Evolutionary conservation across 352 stramenopile genomes (phyloP), one percentile per base, ranked within the genome.

Genomic region (Pythium pyrilobum): DNA sequence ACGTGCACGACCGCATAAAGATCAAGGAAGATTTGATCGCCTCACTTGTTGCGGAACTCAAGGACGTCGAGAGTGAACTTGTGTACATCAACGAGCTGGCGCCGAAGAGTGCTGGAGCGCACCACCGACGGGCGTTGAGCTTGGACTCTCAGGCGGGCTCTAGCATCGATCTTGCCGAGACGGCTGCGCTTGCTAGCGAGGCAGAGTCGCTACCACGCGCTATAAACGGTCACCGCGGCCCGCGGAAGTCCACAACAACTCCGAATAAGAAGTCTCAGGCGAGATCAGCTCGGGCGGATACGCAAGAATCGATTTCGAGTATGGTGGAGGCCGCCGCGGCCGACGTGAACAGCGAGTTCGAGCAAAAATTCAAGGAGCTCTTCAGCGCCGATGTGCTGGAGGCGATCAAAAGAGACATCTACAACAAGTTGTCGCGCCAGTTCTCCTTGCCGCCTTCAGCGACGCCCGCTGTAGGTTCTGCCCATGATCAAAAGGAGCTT

Each of bases 351-450:
- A 48, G 33, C 28, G 47, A 64, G 6, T 49, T 57, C 10, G 72
- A 74, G n/a, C 29, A 79, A 23, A 67, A 72, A 0, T 77, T 74
- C 27, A 84, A 83, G 27, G 74, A 85, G 24, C 47, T 86, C 0
- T 42, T 85, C 24, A 86, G 66, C 13, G 37, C 62, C 0, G 61
- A 78, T 24, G 67, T 85, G 44, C 47, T 89, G 1, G 72, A 85
- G 18, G 54, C 72, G 13, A 78, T 89, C 39, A 87, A 85, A 59
- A 66, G 74, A 11, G 75, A 87, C 12, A 77, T 87, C 32, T 81
- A 72, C 43, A 64, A 73, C 9, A 77, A 79, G 21, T 49, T 89
- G 3, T 77, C 70, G 12, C 59, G 53, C 10, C 71, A 85, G 43
- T 45, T 84, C 10, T 52, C 52, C 15, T 43, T 51, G 4, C 34